These are phyloP conservation scores for Saposhnikovia divaricata DNA, from an alignment of 129 eudicot species.

Conservation along the genomic window DNA sequence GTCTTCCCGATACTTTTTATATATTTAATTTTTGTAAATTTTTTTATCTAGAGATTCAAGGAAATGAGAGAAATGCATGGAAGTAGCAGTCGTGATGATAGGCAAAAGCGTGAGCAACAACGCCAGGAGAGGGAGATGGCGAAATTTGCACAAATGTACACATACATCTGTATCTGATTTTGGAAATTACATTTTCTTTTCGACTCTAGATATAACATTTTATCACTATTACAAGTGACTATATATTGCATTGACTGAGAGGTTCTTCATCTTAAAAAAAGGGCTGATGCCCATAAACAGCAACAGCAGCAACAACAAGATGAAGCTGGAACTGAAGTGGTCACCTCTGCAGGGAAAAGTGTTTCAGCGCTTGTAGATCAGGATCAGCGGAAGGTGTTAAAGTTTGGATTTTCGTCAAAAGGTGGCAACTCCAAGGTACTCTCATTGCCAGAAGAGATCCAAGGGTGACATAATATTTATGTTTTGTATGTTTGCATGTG, in stretches of 20 bases:
- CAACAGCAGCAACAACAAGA: constrained; percentile 63
- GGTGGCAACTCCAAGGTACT: constrained; percentile 70
- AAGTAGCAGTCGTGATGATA: constrained; percentile 79
- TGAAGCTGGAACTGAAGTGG: constrained; percentile 33
- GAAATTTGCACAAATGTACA: constrained; percentile 80
- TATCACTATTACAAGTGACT: not conserved
- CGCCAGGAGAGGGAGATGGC: constrained; percentile 95
- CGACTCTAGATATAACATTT: not conserved
- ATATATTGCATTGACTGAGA: not conserved
- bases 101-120: constrained; percentile 88
- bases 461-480: not conserved
- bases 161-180: not conserved
- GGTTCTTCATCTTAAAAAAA: constrained; percentile 18
- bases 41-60: constrained; percentile 60
- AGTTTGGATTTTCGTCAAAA: constrained; percentile 89
- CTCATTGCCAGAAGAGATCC: not conserved
- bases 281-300: constrained; percentile 83
- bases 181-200: not conserved
- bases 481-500: not conserved
- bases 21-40: not conserved
- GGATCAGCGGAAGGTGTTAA: constrained; percentile 79
- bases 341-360: constrained; percentile 31
- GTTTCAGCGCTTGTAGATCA: constrained; percentile 65
- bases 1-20: not conserved
- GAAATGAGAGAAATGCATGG: constrained; percentile 99